These are phyloP conservation scores for Tylopilus sp. DNA, from an alignment of 1,284 basidiomycete species.

Conservation along the genomic window DNA sequence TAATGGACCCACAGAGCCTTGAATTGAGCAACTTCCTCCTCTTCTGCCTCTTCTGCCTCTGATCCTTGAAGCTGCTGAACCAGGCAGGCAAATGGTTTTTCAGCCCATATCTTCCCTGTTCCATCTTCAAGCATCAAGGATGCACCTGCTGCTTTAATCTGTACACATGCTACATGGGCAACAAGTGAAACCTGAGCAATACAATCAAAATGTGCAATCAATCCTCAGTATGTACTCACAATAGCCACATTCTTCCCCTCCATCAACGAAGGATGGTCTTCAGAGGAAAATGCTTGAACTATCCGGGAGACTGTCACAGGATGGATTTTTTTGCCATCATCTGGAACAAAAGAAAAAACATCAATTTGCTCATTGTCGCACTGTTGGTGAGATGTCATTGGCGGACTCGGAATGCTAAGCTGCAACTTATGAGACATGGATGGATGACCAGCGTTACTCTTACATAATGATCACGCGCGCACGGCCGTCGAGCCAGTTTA, in stretches of 20 bases:
- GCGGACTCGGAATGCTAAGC: not conserved
- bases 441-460: no score
- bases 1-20: constrained; percentile 16
- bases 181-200: constrained; percentile 21
- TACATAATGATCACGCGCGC: not conserved
- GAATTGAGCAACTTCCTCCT: constrained; percentile 11
- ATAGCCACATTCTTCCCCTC: constrained; percentile 12
- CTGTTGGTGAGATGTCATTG: constrained; percentile 16
- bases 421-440: not conserved
- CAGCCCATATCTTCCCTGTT: constrained; percentile 26
- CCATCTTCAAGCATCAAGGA: constrained; percentile 28
- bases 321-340: not conserved
- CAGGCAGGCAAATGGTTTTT: constrained; percentile 1
- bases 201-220: not conserved
- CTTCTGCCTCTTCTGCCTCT: constrained; percentile 7
- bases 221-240: constrained; percentile 16
- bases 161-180: constrained; percentile 21
- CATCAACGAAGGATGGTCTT: constrained; percentile 9
- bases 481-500: no score
- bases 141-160: not conserved
- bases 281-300: constrained; percentile 13
- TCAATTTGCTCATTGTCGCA: constrained; percentile 4
- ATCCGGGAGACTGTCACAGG: constrained; percentile 30
- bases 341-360: not conserved
- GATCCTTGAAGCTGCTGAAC: no score